Evolutionary conservation across 306 rosid species (phyloP), one percentile per base, ranked within the genome.

Genomic region (Cucumis hystrix): DNA sequence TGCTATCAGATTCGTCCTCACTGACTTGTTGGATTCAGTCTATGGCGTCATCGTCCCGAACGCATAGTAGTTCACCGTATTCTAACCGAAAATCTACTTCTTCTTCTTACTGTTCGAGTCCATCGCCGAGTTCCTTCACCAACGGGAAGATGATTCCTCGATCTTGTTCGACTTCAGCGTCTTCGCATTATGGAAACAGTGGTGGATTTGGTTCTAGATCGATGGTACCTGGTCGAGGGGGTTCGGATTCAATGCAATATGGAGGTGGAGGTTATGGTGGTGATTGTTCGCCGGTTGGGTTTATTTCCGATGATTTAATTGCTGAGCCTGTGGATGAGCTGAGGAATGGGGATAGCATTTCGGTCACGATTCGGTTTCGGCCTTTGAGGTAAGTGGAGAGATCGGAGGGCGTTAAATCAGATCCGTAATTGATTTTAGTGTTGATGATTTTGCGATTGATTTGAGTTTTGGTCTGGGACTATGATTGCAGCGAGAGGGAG

Each of bases 351-450:
- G 99, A 96, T 79, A 96, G 99, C 84, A 96, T 96, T 78, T 92
- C 97, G 35, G 99, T 96, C 76, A 96, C 99, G 86, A 91, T 96
- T 91, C 94, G 99, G 85, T 96, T 96, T 79, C 86, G 99, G 74
- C 98, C 99, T 10, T 74, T 96, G 88, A 96, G 99, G 98, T 96
- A 91, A 84, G 78, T 82, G 61, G 86, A 85, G 74, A 43, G 98
- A 92, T 96, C 98, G 89, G 89, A 57, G 78, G 12, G 47, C 54
- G 40, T 57, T 79, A 82, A 81, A 82, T 84, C 90, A 80, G 98
- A 92, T 96, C 97, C 93, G 76, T 10, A 72, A 49, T 73, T 73
- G 16, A 21, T 43, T 68, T 77, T 64, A 23, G 47, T 66, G 86
- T 80, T 82, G 81, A 49, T 49, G 81, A 84, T 84, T 81, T 83